These are phyloP conservation scores for Xerophyta viscosa DNA, from an alignment of 106 monocot species.

Conservation along the genomic window DNA sequence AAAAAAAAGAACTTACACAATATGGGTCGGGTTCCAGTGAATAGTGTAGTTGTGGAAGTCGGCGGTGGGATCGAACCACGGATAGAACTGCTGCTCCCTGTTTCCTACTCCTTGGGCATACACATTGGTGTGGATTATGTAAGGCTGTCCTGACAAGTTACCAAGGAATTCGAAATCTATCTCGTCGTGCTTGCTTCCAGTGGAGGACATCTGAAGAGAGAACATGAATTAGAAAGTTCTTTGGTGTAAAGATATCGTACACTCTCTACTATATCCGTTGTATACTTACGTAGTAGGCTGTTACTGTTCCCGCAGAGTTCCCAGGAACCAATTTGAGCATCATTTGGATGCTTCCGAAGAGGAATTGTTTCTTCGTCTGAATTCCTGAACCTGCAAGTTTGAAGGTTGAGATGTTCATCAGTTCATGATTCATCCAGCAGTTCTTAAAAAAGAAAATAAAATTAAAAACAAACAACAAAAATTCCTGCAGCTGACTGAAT, in stretches of 20 bases:
- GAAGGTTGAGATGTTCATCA: too few species aligned
- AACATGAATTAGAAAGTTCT: too few species aligned
- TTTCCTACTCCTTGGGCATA: slow-evolving; percentile 41
- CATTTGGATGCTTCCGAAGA: slow-evolving; percentile 38
- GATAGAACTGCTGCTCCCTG: slow-evolving; percentile 64
- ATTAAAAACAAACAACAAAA: too few species aligned
- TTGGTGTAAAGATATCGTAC: too few species aligned
- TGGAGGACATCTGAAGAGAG: slow-evolving; percentile 13
- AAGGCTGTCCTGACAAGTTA: slow-evolving; percentile 57
- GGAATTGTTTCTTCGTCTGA: slow-evolving; percentile 25
- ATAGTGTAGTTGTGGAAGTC: slow-evolving; percentile 82
- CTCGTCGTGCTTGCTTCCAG: slow-evolving; percentile 52
- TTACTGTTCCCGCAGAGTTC: slow-evolving; percentile 62
- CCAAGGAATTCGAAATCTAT: slow-evolving; percentile 80
- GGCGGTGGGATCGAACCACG: slow-evolving; percentile 70
- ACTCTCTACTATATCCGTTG: too few species aligned
- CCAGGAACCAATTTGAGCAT: slow-evolving; percentile 42
- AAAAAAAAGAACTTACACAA: too few species aligned
- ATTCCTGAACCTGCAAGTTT: slow-evolving; percentile 23
- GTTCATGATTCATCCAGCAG: too few species aligned
- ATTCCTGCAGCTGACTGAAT: too few species aligned
- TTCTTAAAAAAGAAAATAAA: too few species aligned
- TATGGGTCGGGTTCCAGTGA: slow-evolving; percentile 57
- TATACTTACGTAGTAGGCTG: slow-evolving; percentile 49
- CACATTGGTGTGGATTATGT: slow-evolving; percentile 68